Percentiles rank a stretch among this genome's conserved stretches.
phyloP scores from a whole-genome alignment of 2,329 filamentous ascomycete species.

The Penicillium sp. region DNA sequence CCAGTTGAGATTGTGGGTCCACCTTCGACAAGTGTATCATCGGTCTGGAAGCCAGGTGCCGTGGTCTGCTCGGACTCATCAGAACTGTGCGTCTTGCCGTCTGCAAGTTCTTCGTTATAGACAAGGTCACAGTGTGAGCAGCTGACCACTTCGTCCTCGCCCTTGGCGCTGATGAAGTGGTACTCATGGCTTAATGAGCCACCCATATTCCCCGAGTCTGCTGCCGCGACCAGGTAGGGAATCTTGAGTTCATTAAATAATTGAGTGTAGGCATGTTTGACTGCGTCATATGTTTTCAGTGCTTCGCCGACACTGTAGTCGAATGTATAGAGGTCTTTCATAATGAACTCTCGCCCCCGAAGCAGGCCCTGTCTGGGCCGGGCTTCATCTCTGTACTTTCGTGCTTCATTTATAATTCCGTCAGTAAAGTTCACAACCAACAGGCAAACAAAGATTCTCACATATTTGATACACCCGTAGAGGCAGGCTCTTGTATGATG shows the following conservation, averaged over 20 bases:
- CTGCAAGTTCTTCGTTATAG: constrained; percentile 84
- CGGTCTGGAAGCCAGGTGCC: constrained; percentile 26
- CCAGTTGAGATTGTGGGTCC: constrained; percentile 36
- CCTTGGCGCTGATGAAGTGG: constrained; percentile 73
- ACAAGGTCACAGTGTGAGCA: constrained; percentile 73
- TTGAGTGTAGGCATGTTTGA: constrained; percentile 68
- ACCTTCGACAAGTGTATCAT: constrained; percentile 18
- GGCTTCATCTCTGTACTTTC: constrained; percentile 92
- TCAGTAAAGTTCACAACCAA: background rate
- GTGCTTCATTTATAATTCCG: constrained; percentile 49
- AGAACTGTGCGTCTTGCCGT: constrained; percentile 35
- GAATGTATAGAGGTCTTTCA: constrained; percentile 99
- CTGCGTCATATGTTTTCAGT: constrained; percentile 73
- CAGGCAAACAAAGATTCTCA: constrained; percentile 37
- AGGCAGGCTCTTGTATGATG: constrained; percentile 83
- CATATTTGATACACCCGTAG: constrained; percentile 87
- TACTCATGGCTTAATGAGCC: constrained; percentile 93
- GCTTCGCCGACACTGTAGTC: constrained; percentile 68
- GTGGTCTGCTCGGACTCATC: constrained; percentile 5
- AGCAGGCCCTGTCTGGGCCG: constrained; percentile 84
- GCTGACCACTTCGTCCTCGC: constrained; percentile 80
- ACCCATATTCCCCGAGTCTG: constrained; percentile 95
- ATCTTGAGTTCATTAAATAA: constrained; percentile 82
- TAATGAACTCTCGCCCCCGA: constrained; percentile 84
- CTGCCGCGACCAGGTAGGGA: constrained; percentile 79